Conservation (phyloP, 2,329 filamentous ascomycete genomes). For the Huntiella omanensis region DNA sequence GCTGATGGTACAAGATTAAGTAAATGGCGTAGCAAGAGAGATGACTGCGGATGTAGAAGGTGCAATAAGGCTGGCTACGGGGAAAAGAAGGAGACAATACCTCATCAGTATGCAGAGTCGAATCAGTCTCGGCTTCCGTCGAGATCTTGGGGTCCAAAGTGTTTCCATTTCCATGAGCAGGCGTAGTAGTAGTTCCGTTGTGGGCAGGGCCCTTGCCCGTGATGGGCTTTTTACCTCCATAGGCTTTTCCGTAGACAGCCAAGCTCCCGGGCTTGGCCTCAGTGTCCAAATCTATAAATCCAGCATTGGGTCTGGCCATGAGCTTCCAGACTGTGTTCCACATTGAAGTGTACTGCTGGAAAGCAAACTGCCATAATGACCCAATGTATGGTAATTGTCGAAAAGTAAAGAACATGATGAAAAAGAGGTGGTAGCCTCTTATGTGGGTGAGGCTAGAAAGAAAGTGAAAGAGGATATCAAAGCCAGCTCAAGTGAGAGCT, state of each 20-base stretch:
- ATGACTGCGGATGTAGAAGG: background rate
- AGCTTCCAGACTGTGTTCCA: slow-evolving; percentile 12
- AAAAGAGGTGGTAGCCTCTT: background rate
- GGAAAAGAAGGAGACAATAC: slow-evolving; percentile 1
- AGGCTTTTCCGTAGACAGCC: slow-evolving; percentile 8
- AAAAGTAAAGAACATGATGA: slow-evolving; percentile 10
- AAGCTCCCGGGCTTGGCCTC: slow-evolving; percentile 7
- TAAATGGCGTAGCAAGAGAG: too few species aligned
- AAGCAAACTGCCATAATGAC: slow-evolving; percentile 11
- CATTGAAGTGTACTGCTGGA: slow-evolving; percentile 12
- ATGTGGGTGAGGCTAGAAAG: background rate
- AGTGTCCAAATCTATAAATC: slow-evolving; percentile 6
- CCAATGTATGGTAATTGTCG: slow-evolving; percentile 10
- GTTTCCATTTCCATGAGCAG: slow-evolving; percentile 10
- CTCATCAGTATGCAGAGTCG: slow-evolving; percentile 5
- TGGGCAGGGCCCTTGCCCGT: slow-evolving; percentile 10
- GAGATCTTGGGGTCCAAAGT: slow-evolving; percentile 3
- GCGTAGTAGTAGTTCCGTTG: slow-evolving; percentile 9
- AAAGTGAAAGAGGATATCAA: background rate
- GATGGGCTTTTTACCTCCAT: slow-evolving; percentile 11
- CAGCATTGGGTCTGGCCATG: slow-evolving; percentile 9
- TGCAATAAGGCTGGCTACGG: background rate
- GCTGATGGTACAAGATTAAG: background rate
- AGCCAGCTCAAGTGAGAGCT: background rate
- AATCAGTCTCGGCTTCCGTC: slow-evolving; percentile 5